These are phyloP conservation scores for Russula sp. DNA, from an alignment of 768 basidiomycete species.

Conservation along the genomic window DNA sequence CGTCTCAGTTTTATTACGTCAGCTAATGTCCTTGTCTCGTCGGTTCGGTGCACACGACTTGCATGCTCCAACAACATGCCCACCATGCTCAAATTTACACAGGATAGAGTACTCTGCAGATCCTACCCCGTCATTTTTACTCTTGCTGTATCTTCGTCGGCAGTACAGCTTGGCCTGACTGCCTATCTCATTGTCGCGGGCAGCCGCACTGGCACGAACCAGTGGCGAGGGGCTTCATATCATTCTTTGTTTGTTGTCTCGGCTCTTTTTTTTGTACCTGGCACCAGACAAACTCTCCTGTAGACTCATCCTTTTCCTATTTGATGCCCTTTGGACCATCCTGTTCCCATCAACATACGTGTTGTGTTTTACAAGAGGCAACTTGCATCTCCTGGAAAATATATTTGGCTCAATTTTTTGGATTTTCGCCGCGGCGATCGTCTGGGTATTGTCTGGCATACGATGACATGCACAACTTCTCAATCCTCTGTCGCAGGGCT, in stretches of 20 bases:
- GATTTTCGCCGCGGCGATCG: conserved; percentile 53
- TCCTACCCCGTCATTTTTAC: conserved; percentile 35
- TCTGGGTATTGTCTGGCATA: conserved; percentile 52
- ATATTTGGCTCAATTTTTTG: conserved; percentile 73
- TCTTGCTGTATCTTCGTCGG: conserved; percentile 58
- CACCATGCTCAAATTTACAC: conserved; percentile 7
- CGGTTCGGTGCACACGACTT: not conserved
- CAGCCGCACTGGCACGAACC: not conserved
- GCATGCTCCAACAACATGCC: not conserved
- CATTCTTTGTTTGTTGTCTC: conserved; percentile 1
- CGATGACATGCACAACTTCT: not conserved
- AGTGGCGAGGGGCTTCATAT: not conserved
- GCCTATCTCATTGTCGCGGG: conserved; percentile 50
- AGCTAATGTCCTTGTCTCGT: not conserved
- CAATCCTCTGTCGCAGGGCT: conserved; percentile 41
- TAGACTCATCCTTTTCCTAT: conserved; percentile 54
- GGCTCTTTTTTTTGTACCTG: conserved; percentile 34
- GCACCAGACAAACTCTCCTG: conserved; percentile 27
- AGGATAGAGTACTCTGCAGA: not conserved
- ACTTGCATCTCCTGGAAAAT: conserved; percentile 63
- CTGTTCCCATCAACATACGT: conserved; percentile 65
- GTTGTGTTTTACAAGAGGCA: conserved; percentile 63
- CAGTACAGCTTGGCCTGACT: conserved; percentile 70
- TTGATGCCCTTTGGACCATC: conserved; percentile 70
- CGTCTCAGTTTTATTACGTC: conserved; percentile 5